Conservation (phyloP, 1,284 basidiomycete genomes). For the Tilletia caries region DNA sequence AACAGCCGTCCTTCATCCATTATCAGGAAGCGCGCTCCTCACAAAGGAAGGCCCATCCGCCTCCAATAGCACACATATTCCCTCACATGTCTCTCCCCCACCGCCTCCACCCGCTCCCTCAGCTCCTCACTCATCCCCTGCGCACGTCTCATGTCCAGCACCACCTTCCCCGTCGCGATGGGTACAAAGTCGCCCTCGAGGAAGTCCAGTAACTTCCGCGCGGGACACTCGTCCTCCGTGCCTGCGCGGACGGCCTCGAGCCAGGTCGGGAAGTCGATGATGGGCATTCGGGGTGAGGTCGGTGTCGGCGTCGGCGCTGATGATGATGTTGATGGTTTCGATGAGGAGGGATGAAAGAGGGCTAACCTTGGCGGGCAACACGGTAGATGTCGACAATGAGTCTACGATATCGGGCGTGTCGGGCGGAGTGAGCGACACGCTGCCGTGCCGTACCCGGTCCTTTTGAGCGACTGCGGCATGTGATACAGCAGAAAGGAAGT, state of each 20-base stretch:
- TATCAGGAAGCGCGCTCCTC: no score
- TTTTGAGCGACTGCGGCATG: no score
- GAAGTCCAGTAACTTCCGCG: slow-evolving; percentile 2
- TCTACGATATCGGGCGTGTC: no score
- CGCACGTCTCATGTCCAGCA: neutral
- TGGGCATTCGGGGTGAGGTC: neutral
- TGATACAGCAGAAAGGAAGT: no score
- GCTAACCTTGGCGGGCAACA: no score
- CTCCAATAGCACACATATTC: neutral
- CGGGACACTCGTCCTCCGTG: neutral
- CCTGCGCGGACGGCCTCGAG: neutral
- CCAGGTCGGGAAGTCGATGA: neutral
- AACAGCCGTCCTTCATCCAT: no score
- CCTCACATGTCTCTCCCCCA: neutral
- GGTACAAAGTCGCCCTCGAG: slow-evolving; percentile 5
- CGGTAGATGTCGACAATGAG: no score
- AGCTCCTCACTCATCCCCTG: neutral
- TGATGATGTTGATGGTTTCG: no score
- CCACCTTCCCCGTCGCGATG: neutral
- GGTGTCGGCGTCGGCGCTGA: neutral
- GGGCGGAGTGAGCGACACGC: no score
- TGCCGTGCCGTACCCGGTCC: no score
- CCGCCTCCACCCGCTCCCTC: neutral
- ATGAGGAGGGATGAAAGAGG: no score
- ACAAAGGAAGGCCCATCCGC: neutral